Percentiles rank a stretch among this genome's conserved stretches.
phyloP scores from a whole-genome alignment of 441 rosid species.

The Francoa sonchifolia region DNA sequence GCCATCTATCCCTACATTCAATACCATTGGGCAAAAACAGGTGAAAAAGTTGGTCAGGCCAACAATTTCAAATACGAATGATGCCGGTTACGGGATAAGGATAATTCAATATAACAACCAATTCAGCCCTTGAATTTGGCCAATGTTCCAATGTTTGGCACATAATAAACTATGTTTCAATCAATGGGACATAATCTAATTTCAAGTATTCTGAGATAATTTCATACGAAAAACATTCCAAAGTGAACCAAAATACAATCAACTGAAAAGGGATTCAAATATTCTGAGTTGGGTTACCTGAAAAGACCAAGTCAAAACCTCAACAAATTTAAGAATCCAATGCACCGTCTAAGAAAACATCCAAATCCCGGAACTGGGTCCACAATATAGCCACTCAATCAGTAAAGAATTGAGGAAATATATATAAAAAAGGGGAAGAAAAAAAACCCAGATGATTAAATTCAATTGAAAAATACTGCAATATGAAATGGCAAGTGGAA shows the following conservation, averaged over 20 bases:
- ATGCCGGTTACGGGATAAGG: too few relatives aligned
- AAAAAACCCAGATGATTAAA: too few relatives aligned
- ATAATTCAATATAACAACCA: too few relatives aligned
- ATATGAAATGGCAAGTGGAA: background rate
- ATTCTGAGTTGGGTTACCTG: constrained; percentile 24
- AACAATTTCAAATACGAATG: too few relatives aligned
- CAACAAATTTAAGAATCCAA: constrained; percentile 3
- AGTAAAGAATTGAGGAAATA: constrained; percentile 15
- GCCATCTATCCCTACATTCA: too few relatives aligned
- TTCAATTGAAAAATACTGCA: background rate
- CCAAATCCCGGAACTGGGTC: constrained; percentile 16
- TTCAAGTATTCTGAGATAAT: constrained; percentile 13
- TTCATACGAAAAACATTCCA: constrained; percentile 11
- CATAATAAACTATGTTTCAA: too few relatives aligned
- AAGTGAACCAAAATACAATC: background rate
- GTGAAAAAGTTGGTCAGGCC: constrained; percentile 2
- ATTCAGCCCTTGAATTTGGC: too few relatives aligned
- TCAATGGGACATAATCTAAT: too few relatives aligned
- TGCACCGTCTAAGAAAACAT: background rate
- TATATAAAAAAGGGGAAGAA: constrained; percentile 14
- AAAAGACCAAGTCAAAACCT: constrained; percentile 15
- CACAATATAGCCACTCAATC: constrained; percentile 9
- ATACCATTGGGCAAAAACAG: constrained; percentile 14
- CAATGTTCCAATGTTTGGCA: too few relatives aligned
- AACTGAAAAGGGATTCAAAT: constrained; percentile 12